Conservation (phyloP, 768 basidiomycete species). For the Galerina marginata region DNA sequence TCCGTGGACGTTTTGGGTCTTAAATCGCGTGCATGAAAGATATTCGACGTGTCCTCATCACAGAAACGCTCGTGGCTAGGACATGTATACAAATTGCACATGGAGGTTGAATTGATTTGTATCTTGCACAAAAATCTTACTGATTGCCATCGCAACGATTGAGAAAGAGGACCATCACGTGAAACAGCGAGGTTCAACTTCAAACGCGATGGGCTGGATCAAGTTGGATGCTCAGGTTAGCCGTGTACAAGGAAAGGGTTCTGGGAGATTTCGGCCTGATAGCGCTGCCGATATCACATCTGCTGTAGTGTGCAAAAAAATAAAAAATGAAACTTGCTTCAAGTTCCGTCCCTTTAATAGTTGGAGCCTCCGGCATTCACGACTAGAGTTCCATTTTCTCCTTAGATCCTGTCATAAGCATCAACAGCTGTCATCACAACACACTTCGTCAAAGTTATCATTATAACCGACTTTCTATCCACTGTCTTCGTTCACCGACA, state of each 20-base stretch:
- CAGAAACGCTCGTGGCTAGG: neutral
- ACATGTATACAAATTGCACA: neutral
- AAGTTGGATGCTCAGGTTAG: neutral
- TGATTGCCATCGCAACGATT: slow-evolving; percentile 22
- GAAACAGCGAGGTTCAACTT: neutral
- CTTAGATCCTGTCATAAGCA: slow-evolving; percentile 16
- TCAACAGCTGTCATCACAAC: slow-evolving; percentile 8
- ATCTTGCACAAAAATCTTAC: neutral
- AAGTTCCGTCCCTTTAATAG: neutral
- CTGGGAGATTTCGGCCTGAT: slow-evolving; percentile 12
- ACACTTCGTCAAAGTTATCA: slow-evolving; percentile 10
- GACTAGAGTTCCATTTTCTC: slow-evolving; percentile 1
- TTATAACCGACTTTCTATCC: slow-evolving; percentile 7
- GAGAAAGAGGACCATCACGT: slow-evolving; percentile 16
- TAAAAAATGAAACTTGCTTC: slow-evolving; percentile 2
- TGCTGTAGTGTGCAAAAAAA: slow-evolving; percentile 1
- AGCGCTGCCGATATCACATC: slow-evolving; percentile 4
- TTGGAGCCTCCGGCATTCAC: neutral
- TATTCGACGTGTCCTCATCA: no score
- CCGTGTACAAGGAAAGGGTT: neutral
- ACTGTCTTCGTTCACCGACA: neutral
- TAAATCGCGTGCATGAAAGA: neutral
- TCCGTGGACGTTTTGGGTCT: neutral
- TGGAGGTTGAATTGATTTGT: neutral
- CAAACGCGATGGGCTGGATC: neutral